Evolutionary conservation across 2,329 filamentous ascomycete species (phyloP).

Genomic region (Fusarium sp.): DNA sequence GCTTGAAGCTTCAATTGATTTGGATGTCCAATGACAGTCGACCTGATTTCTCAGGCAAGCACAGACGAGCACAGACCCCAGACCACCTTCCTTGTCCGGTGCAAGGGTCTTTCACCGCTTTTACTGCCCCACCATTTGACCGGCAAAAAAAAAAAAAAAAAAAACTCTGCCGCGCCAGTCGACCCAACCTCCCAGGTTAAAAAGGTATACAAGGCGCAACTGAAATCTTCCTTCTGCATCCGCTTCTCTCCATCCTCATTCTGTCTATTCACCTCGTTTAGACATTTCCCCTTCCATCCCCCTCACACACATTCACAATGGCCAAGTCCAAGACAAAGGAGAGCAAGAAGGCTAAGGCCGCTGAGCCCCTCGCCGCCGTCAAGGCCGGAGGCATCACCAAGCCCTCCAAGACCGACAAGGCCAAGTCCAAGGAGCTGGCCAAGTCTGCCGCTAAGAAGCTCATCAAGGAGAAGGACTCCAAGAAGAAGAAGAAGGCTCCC

Average conservation of each 20-base stretch:
- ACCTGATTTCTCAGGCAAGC: slow-evolving; percentile 49
- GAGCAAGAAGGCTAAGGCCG: slow-evolving; percentile 65
- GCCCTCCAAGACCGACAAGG: slow-evolving; percentile 71
- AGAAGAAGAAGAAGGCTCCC: slow-evolving; percentile 62
- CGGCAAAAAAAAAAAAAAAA: slow-evolving; percentile 49
- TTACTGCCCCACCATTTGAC: slow-evolving; percentile 49
- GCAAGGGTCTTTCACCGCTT: slow-evolving; percentile 51
- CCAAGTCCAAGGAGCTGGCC: slow-evolving; percentile 75
- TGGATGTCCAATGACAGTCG: slow-evolving; percentile 39
- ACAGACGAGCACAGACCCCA: slow-evolving; percentile 29
- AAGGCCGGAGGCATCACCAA: slow-evolving; percentile 78
- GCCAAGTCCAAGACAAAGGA: slow-evolving; percentile 73
- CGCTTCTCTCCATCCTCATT: slow-evolving; percentile 35
- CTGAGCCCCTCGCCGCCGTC: slow-evolving; percentile 64
- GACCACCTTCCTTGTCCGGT: slow-evolving; percentile 39
- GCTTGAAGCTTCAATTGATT: slow-evolving; percentile 45
- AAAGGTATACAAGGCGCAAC: slow-evolving; percentile 32
- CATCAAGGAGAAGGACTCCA: slow-evolving; percentile 59
- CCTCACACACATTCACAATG: slow-evolving; percentile 61
- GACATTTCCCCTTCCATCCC: slow-evolving; percentile 12
- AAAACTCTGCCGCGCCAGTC: slow-evolving; percentile 37
- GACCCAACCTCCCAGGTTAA: slow-evolving; percentile 41
- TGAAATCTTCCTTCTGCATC: slow-evolving; percentile 30
- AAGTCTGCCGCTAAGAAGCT: slow-evolving; percentile 69
- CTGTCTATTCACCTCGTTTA: slow-evolving; percentile 20